Percentiles rank a stretch among this genome's conserved stretches.
These are phyloP conservation scores for Irpex rosettiformis DNA, from an alignment of 1,284 basidiomycete species.

Conservation along the genomic window DNA sequence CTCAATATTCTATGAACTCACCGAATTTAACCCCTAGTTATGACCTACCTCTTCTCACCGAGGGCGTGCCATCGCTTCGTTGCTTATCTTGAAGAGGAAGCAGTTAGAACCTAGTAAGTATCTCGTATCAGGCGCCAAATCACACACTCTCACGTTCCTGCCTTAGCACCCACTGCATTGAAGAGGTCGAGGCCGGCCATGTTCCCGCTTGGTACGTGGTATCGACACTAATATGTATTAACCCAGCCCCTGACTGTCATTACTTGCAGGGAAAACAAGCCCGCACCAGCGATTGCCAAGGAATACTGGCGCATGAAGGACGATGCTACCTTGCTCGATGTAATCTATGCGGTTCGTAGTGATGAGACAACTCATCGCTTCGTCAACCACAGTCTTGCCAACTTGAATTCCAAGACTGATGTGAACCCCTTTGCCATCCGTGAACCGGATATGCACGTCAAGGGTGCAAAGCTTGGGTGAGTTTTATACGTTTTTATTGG, in stretches of 20 bases:
- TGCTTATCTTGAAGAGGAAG: constrained; percentile 93
- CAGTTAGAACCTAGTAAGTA: constrained; percentile 78
- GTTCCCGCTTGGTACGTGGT: constrained; percentile 78
- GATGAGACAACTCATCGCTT: constrained; percentile 94
- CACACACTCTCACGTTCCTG: constrained; percentile 13
- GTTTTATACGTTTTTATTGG: constrained; percentile 27
- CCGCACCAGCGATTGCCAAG: constrained; percentile 88
- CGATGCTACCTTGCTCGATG: constrained; percentile 80
- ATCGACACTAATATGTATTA: constrained; percentile 1
- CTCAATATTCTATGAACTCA: background rate
- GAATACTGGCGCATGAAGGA: constrained; percentile 87
- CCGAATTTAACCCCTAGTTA: constrained; percentile 40
- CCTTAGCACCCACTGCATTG: constrained; percentile 72
- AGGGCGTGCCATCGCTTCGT: constrained; percentile 91
- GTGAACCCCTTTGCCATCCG: constrained; percentile 89
- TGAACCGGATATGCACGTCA: constrained; percentile 83
- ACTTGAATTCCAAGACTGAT: constrained; percentile 72
- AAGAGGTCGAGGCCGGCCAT: constrained; percentile 81
- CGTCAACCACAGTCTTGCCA: constrained; percentile 90
- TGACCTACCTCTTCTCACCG: constrained; percentile 83
- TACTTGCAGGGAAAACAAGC: constrained; percentile 45
- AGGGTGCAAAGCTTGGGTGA: constrained; percentile 74
- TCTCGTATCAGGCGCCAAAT: constrained; percentile 13
- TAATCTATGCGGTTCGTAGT: constrained; percentile 86
- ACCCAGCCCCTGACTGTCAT: background rate